Evolutionary conservation across 1,139 yeast species (phyloP), one percentile per base, ranked within the genome.

Genomic region (Candida anutae): DNA sequence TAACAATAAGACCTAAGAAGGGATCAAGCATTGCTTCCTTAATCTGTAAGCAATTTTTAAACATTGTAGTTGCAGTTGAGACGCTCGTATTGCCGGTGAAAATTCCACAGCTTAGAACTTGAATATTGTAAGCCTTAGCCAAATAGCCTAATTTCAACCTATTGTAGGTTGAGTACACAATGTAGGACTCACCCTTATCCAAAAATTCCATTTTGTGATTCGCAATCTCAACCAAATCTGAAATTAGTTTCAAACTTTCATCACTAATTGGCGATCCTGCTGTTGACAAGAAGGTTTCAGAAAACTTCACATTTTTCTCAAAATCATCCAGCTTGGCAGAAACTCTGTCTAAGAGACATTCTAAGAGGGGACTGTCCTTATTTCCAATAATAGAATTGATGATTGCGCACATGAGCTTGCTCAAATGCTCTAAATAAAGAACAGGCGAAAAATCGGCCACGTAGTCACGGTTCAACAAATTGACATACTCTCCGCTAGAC

Each of bases 1-100:
- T 59, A 2, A 70, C 65, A 15, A 66, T 55, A 9, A 66, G 50
- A 1, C 77, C 71, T 28, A 76, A 55, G 34, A 62, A 64, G 5
- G 55, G 48, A 36, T 61, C 70, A 33, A 68, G 54, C 61, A 68
- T 57, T 2, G 57, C 61, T 30, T 61, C 60, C 28, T 53, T 58
- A 34, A 63, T 61, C 15, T 60, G 55, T 35, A 58, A 58, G 49
- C 58, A 57, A 21, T 55, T 53, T 33, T 53, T 59, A 41, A 65
- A 62, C 14, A 62, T 46, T 16, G 48, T 46, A 32, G 50, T 52
- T 21, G 62, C 56, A 11, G 51, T 45, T 25, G 55, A 53, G 22
- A 53, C 33, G 23, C 57, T 62, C 30, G 63, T 48, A 30, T 55
- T 56, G 32, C 62, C 69, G 21, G 62, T 54, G 34, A 60, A 56